These are phyloP conservation scores for Melanomma pulvis-pyrius DNA, from an alignment of 495 filamentous ascomycete species.

Conservation along the genomic window DNA sequence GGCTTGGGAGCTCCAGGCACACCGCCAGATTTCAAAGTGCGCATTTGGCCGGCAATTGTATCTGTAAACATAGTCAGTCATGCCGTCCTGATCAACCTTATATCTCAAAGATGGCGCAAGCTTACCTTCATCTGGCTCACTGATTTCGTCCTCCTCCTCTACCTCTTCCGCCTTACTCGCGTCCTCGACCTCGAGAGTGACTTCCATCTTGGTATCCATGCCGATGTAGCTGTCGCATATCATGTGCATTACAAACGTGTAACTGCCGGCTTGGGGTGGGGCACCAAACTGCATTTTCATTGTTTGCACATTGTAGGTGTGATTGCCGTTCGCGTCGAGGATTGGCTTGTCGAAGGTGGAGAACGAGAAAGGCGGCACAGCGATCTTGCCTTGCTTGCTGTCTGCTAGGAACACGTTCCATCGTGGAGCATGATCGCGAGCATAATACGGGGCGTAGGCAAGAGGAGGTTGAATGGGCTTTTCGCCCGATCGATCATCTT, in stretches of 20 bases:
- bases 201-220: constrained; percentile 85
- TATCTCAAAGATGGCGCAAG: constrained; percentile 21
- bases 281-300: constrained; percentile 97
- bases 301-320: constrained; percentile 90
- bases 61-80: constrained; percentile 57
- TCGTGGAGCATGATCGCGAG: constrained; percentile 81
- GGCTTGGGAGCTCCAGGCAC: constrained; percentile 53
- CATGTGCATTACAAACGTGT: constrained; percentile 88
- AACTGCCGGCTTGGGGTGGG: constrained; percentile 87
- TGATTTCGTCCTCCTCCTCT: constrained; percentile 87
- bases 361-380: constrained; percentile 92
- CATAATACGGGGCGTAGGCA: constrained; percentile 84
- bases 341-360: constrained; percentile 85
- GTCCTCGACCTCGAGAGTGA: constrained; percentile 88
- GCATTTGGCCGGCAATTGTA: constrained; percentile 94
- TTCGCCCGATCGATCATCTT: constrained; percentile 61
- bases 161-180: constrained; percentile 79
- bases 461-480: constrained; percentile 77
- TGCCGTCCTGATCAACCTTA: background rate
- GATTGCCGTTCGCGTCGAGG: constrained; percentile 69
- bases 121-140: constrained; percentile 95
- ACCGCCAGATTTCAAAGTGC: constrained; percentile 74
- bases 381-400: constrained; percentile 89
- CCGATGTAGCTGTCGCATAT: constrained; percentile 94
- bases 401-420: constrained; percentile 96